Percentiles rank a stretch among this genome's conserved stretches.
These are phyloP conservation scores for Choanephora cucurbitarum DNA, from an alignment of 371 early-diverging fungal species.

Conservation along the genomic window DNA sequence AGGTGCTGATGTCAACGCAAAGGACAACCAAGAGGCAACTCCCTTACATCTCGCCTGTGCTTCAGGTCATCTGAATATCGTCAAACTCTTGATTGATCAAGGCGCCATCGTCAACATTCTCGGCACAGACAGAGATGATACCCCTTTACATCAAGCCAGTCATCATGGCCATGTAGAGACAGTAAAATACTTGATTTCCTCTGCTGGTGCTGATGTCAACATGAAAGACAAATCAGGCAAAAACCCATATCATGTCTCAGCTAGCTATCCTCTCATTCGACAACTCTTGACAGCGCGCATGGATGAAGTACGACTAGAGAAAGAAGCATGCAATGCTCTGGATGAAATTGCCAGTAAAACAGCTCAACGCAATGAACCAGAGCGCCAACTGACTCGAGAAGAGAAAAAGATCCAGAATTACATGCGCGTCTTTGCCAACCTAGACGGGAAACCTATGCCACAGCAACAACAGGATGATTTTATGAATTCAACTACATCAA, in stretches of 20 bases:
- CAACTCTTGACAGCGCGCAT: conserved; percentile 43
- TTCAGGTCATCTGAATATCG: conserved; percentile 63
- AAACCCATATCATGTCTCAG: conserved; percentile 60
- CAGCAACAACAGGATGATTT: neutral
- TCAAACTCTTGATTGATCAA: conserved; percentile 64
- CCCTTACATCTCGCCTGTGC: conserved; percentile 82
- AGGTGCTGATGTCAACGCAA: conserved; percentile 78
- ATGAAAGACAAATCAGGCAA: conserved; percentile 53
- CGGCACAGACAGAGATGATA: conserved; percentile 56
- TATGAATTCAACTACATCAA: neutral
- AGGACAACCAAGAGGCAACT: conserved; percentile 71
- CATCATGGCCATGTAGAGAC: conserved; percentile 59
- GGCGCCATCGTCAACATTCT: conserved; percentile 68
- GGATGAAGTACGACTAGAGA: conserved; percentile 47
- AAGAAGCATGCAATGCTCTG: conserved; percentile 29
- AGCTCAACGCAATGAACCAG: conserved; percentile 32
- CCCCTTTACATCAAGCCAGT: conserved; percentile 81
- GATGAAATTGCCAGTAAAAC: conserved; percentile 39
- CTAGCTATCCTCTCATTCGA: conserved; percentile 34
- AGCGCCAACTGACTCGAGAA: conserved; percentile 56
- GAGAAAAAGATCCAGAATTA: conserved; percentile 72
- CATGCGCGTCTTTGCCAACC: conserved; percentile 33
- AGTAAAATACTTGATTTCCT: conserved; percentile 57
- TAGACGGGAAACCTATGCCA: conserved; percentile 11
- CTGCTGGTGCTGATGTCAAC: conserved; percentile 65